Evolutionary conservation across 2,329 filamentous ascomycete genomes (phyloP).

Genomic region (Pseudogymnoascus destructans): DNA sequence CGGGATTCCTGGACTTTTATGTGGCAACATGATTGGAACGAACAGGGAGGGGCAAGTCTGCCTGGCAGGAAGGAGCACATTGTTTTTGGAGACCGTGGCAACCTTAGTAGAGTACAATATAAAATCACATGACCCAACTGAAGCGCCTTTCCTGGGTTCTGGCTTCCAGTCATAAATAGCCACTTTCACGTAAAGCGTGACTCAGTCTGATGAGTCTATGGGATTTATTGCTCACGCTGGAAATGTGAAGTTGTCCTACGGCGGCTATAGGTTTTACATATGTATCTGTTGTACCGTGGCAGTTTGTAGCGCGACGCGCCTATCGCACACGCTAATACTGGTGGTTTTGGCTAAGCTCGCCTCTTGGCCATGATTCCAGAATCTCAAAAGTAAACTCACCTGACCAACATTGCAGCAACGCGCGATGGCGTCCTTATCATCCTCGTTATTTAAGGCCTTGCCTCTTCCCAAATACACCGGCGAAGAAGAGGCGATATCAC

Average conservation of each 20-base stretch:
- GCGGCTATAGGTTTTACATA: not conserved
- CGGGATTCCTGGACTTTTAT: slow-evolving; percentile 18
- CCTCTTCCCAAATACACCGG: slow-evolving; percentile 86
- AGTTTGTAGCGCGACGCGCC: slow-evolving; percentile 4
- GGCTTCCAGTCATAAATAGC: not conserved
- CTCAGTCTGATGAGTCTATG: too few species aligned
- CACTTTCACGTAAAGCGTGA: not conserved
- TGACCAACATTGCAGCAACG: not conserved
- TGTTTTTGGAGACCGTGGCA: not conserved
- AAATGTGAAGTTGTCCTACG: not conserved
- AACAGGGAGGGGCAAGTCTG: not conserved
- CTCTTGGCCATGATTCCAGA: slow-evolving; percentile 1
- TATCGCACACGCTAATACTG: not conserved
- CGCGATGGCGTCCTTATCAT: slow-evolving; percentile 52
- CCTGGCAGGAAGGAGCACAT: not conserved
- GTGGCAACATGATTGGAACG: slow-evolving; percentile 10
- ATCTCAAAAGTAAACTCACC: slow-evolving; percentile 3
- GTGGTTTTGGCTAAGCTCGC: not conserved
- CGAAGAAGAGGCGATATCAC: slow-evolving; percentile 69
- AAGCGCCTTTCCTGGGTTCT: not conserved
- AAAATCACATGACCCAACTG: slow-evolving; percentile 2
- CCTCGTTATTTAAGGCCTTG: slow-evolving; percentile 64
- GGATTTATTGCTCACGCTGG: not conserved
- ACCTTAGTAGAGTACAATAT: slow-evolving; percentile 6
- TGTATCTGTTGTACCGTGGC: not conserved